Conservation (phyloP, 2,329 filamentous ascomycete species). For the Epichloe typhina region DNA sequence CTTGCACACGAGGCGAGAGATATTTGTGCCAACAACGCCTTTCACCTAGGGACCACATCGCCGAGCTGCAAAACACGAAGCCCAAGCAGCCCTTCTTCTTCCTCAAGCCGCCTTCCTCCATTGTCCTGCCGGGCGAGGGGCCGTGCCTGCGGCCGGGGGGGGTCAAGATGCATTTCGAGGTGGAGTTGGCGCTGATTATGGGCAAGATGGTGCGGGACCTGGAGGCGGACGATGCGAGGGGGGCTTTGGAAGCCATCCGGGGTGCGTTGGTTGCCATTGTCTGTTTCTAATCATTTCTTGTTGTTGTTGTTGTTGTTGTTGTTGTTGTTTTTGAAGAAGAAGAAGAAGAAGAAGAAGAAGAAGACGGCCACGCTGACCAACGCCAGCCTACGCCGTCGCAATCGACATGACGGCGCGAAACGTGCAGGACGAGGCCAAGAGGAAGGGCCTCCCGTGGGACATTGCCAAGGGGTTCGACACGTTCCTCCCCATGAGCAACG, state of each 20-base stretch:
- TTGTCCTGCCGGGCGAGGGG: constrained; percentile 66
- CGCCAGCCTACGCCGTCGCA: constrained; percentile 65
- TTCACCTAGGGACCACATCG: constrained; percentile 65
- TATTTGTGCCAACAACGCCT: not conserved
- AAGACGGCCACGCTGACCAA: too few species aligned
- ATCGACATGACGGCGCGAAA: constrained; percentile 98
- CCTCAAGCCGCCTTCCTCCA: constrained; percentile 81
- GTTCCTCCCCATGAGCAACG: constrained; percentile 74
- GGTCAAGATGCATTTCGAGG: constrained; percentile 84
- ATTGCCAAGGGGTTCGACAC: constrained; percentile 98
- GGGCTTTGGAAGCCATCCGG: constrained; percentile 70
- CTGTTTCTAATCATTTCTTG: too few species aligned
- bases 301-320: too few species aligned
- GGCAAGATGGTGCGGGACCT: constrained; percentile 70
- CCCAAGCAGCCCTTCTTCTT: constrained; percentile 99
- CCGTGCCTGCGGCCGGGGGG: constrained; percentile 69
- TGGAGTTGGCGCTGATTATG: constrained; percentile 84
- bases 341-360: too few species aligned
- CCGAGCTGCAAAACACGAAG: constrained; percentile 73
- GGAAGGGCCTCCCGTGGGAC: constrained; percentile 84
- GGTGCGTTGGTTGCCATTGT: constrained; percentile 32
- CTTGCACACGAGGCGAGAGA: not conserved
- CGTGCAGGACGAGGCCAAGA: constrained; percentile 91
- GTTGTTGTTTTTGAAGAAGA: too few species aligned
- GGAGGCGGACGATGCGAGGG: constrained; percentile 56